Conservation (phyloP, 2,329 filamentous ascomycete species). For the Akanthomyces dipterigenus region DNA sequence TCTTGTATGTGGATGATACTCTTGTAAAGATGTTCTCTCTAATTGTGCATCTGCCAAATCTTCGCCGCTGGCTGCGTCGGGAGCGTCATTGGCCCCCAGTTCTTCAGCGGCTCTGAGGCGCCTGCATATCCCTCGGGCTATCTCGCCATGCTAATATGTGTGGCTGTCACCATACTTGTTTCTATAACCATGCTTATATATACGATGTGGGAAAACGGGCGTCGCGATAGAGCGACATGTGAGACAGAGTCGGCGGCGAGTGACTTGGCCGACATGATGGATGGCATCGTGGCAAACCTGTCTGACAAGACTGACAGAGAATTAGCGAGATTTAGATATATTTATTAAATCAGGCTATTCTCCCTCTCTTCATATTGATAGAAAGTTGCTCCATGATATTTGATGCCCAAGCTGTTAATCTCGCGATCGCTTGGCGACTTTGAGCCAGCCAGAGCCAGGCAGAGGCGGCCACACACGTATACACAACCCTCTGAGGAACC, state of each 20-base stretch:
- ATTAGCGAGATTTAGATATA: conserved; percentile 49
- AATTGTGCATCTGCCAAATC: conserved; percentile 18
- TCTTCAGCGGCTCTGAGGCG: conserved; percentile 50
- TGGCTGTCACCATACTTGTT: conserved; percentile 35
- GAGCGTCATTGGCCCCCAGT: conserved; percentile 55
- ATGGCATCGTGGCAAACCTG: conserved; percentile 32
- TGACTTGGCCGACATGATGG: conserved; percentile 18
- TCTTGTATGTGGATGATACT: conserved; percentile 26
- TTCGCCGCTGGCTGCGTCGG: conserved; percentile 55
- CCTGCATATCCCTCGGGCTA: conserved; percentile 58
- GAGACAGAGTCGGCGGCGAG: conserved; percentile 47
- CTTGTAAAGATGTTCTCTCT: neutral
- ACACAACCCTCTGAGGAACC: too few species aligned
- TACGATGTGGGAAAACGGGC: neutral
- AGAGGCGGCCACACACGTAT: too few species aligned
- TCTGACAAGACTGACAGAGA: conserved; percentile 48
- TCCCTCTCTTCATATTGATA: too few species aligned
- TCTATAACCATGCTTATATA: conserved; percentile 32
- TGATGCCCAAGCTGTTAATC: too few species aligned
- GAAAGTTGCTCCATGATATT: too few species aligned
- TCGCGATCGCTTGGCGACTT: too few species aligned
- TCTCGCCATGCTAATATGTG: conserved; percentile 52
- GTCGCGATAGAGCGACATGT: conserved; percentile 19
- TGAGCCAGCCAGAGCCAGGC: too few species aligned
- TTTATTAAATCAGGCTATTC: conserved; percentile 28